Evolutionary conservation across 83 land plant genomes (phyloP).

Genomic region (Larix sibirica): DNA sequence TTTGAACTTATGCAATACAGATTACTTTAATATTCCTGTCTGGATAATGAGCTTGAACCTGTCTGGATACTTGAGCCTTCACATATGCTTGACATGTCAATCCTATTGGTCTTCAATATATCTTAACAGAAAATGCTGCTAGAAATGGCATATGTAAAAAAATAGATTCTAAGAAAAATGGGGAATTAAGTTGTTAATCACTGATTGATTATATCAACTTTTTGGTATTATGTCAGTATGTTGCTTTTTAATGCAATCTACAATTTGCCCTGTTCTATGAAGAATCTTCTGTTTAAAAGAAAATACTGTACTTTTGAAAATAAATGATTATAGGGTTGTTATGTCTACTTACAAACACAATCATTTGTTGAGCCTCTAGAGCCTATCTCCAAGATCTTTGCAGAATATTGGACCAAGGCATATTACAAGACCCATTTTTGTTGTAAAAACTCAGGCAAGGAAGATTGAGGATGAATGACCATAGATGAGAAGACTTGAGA

Average conservation of each 20-base stretch:
- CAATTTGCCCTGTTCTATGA: neutral
- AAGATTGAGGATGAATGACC: neutral
- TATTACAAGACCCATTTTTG: neutral
- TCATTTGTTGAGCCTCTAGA: neutral
- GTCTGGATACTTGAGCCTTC: neutral
- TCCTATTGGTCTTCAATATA: neutral
- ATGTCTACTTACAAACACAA: neutral
- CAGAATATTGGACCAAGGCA: neutral
- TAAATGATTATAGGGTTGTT: neutral
- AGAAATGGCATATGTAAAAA: neutral
- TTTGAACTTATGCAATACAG: neutral
- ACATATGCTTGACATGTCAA: neutral
- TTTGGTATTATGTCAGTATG: neutral
- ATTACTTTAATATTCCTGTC: neutral
- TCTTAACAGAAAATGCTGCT: neutral
- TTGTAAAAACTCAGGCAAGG: neutral
- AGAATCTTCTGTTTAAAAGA: neutral
- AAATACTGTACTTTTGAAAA: neutral
- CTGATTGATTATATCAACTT: neutral
- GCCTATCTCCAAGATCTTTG: neutral
- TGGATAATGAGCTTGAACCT: neutral
- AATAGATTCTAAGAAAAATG: too few species aligned
- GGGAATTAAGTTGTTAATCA: neutral
- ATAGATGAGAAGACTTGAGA: neutral
- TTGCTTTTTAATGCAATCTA: neutral